These are phyloP conservation scores for Boletellus ananiceps DNA, from an alignment of 768 basidiomycete genomes.

Conservation along the genomic window DNA sequence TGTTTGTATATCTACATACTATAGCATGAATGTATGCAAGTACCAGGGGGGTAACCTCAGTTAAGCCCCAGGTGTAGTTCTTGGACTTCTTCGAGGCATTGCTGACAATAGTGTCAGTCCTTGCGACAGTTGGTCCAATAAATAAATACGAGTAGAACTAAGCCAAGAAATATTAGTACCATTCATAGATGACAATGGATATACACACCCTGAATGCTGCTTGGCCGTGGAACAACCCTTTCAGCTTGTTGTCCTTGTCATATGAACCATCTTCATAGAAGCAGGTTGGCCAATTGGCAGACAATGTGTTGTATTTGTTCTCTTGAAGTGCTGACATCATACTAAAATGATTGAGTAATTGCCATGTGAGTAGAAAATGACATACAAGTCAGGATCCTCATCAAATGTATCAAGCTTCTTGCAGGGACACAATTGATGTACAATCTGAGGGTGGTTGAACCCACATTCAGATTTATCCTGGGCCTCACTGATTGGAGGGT, in stretches of 20 bases:
- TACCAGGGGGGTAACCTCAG: neutral
- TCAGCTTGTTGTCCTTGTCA: neutral
- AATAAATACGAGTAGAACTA: conserved; percentile 1
- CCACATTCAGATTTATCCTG: neutral
- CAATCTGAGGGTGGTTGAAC: conserved; percentile 1
- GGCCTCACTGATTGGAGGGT: neutral
- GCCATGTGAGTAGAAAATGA: neutral
- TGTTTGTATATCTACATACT: neutral
- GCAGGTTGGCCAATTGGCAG: neutral
- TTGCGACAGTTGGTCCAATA: neutral
- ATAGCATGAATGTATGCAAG: neutral
- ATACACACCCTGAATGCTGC: neutral
- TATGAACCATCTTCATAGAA: conserved; percentile 1
- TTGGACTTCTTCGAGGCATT: neutral
- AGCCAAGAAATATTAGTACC: neutral
- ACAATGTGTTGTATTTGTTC: neutral
- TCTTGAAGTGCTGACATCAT: neutral
- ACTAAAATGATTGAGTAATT: neutral
- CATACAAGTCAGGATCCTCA: neutral
- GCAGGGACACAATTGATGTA: neutral
- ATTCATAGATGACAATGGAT: neutral
- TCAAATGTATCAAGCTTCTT: neutral
- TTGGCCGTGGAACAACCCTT: neutral
- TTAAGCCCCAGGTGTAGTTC: neutral
- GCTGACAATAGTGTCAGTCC: neutral